A percentile compares a stretch with the other conserved stretches of the same genome.
These are phyloP conservation scores for Agaricus subrufescens DNA, from an alignment of 768 basidiomycete genomes.

Conservation along the genomic window DNA sequence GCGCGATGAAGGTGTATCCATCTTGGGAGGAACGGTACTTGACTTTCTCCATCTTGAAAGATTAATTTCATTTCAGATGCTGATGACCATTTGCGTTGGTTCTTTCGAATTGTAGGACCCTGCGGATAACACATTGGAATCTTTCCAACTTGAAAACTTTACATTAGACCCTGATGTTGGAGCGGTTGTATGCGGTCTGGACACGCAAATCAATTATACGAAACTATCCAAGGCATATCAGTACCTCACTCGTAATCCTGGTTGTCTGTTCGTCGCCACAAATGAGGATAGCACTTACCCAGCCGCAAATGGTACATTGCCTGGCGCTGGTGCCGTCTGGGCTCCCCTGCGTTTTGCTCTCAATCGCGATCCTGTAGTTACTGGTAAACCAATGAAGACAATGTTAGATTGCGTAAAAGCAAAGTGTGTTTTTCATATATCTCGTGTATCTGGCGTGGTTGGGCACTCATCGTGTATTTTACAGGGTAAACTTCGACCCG, in stretches of 20 bases:
- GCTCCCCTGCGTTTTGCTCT: conserved; percentile 76
- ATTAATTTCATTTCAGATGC: conserved; percentile 3
- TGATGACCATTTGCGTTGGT: too few species aligned
- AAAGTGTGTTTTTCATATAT: conserved; percentile 31
- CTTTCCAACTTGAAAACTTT: conserved; percentile 68
- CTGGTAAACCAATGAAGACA: conserved; percentile 86
- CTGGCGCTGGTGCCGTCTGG: too few species aligned
- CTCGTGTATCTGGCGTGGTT: conserved; percentile 4
- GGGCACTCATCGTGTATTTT: neutral
- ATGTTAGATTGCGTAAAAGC: conserved; percentile 93
- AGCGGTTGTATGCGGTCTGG: conserved; percentile 95
- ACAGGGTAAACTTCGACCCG: conserved; percentile 83
- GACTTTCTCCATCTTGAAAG: neutral
- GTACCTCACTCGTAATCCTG: conserved; percentile 78
- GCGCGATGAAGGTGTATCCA: conserved; percentile 75
- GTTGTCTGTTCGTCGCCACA: conserved; percentile 82
- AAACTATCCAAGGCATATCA: conserved; percentile 92
- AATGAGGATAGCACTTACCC: conserved; percentile 32
- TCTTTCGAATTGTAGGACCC: conserved; percentile 55
- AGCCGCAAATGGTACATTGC: too few species aligned
- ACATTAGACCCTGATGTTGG: conserved; percentile 72
- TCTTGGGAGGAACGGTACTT: conserved; percentile 78
- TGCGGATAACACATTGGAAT: conserved; percentile 68
- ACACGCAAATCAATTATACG: conserved; percentile 84
- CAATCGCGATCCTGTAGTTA: conserved; percentile 65